Conservation (phyloP, 139 green algal species). For the Coccomyxa sp. region DNA sequence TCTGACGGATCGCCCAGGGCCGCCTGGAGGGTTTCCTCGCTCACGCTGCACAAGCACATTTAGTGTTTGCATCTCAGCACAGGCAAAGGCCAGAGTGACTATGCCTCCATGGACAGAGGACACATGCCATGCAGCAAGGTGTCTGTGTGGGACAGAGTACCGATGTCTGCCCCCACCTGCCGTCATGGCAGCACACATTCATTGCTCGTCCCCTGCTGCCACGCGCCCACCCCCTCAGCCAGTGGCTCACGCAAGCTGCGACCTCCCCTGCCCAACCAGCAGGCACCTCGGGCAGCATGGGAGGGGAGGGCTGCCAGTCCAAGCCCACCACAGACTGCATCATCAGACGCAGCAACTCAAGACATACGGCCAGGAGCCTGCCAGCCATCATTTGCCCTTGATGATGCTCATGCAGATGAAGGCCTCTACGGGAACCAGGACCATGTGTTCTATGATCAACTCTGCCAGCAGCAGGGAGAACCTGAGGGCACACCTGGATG, state of each 20-base stretch:
- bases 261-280: background rate
- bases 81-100: background rate
- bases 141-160: background rate
- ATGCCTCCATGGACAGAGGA: background rate
- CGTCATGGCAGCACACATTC: background rate
- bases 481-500: background rate
- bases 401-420: background rate
- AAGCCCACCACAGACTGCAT: background rate
- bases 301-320: background rate
- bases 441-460: background rate
- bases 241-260: background rate
- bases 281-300: background rate
- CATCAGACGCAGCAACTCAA: background rate
- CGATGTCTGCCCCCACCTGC: background rate
- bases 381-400: background rate
- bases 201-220: background rate
- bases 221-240: background rate
- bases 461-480: background rate
- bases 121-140: background rate
- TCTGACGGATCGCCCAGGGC: background rate
- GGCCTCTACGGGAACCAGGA: too few relatives aligned
- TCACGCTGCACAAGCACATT: background rate
- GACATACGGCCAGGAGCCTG: background rate
- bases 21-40: background rate
- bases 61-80: background rate